A percentile compares a stretch with the other conserved stretches of the same genome.
phyloP scores from a whole-genome alignment of 306 rosid species.

The Lagenaria siceraria region DNA sequence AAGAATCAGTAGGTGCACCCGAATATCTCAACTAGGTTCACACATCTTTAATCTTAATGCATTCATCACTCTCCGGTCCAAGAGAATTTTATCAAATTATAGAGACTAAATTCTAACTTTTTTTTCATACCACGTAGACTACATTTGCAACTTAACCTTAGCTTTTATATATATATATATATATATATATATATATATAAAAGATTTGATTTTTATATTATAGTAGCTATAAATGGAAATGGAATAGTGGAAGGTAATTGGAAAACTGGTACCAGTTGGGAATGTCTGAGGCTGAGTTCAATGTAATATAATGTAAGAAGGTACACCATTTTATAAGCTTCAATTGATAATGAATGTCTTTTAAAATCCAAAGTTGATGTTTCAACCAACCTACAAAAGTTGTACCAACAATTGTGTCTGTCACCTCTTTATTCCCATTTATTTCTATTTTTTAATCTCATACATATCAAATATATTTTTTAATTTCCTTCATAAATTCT shows the following conservation, averaged over 20 bases:
- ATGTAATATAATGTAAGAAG: not conserved
- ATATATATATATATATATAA: too few relatives aligned
- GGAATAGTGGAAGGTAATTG: not conserved
- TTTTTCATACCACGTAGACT: too few relatives aligned
- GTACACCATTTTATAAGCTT: not conserved
- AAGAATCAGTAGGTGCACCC: too few relatives aligned
- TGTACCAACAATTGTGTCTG: not conserved
- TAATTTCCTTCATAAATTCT: not conserved
- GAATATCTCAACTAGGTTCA: too few relatives aligned
- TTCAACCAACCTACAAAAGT: not conserved
- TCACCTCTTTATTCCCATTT: not conserved
- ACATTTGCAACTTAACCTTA: too few relatives aligned
- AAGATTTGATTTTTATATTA: not conserved
- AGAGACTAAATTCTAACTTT: too few relatives aligned
- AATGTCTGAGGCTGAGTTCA: conserved; percentile 5
- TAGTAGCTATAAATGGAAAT: not conserved
- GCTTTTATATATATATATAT: too few relatives aligned
- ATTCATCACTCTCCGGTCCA: too few relatives aligned
- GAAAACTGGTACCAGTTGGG: conserved; percentile 1
- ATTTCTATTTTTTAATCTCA: not conserved
- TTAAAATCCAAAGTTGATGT: conserved; percentile 3
- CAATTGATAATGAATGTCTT: not conserved
- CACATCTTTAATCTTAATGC: too few relatives aligned
- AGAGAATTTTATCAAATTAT: too few relatives aligned
- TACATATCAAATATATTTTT: not conserved